A percentile compares a stretch with the other conserved stretches of the same genome.
Evolutionary conservation across 495 filamentous ascomycete species (phyloP).

Genomic region (Neurospora tetrasperma): DNA sequence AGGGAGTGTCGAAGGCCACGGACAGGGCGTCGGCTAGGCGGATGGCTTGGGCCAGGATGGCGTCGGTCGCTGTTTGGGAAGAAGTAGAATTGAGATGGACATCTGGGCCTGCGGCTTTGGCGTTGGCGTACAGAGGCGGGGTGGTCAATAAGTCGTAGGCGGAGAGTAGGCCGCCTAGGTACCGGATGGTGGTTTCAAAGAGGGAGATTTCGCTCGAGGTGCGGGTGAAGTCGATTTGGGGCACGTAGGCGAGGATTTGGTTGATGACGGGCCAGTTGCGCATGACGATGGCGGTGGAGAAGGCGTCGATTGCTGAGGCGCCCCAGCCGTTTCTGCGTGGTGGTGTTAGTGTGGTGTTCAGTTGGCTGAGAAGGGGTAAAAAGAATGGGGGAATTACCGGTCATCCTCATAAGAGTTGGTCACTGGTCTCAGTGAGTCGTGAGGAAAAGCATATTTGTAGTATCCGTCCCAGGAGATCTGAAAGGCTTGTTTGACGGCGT

Average conservation of each 20-base stretch:
- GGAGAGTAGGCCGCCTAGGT: conserved; percentile 69
- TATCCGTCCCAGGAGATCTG: conserved; percentile 74
- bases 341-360: not conserved
- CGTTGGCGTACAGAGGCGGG: conserved; percentile 24
- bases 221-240: conserved; percentile 55
- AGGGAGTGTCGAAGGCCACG: conserved; percentile 66
- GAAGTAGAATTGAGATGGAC: too few species aligned
- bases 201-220: conserved; percentile 54
- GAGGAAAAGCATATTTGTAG: conserved; percentile 65
- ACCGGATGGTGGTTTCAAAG: conserved; percentile 88
- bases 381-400: conserved; percentile 37
- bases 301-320: conserved; percentile 71
- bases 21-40: conserved; percentile 62
- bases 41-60: conserved; percentile 55
- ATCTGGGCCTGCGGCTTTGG: too few species aligned
- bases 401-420: conserved; percentile 56
- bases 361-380: too few species aligned
- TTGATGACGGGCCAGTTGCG: conserved; percentile 53
- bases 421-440: conserved; percentile 66
- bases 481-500: conserved; percentile 67
- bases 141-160: conserved; percentile 75
- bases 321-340: conserved; percentile 73
- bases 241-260: conserved; percentile 59
- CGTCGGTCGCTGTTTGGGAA: not conserved
- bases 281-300: conserved; percentile 77